Evolutionary conservation across 495 filamentous ascomycete genomes (phyloP).

Genomic region (Xylaria intraflava): DNA sequence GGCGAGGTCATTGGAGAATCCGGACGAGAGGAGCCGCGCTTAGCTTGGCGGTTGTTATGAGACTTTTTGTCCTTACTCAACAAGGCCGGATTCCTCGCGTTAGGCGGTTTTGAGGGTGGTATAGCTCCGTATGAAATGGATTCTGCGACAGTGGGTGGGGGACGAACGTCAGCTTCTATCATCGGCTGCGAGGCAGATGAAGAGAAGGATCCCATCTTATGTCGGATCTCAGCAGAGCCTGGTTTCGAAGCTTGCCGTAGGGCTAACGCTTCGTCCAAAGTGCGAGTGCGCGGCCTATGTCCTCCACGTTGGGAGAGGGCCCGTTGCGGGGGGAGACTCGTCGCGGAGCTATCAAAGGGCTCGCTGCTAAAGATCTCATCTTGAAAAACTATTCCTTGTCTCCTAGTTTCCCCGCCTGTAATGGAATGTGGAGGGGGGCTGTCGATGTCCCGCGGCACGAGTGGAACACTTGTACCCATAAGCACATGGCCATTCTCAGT

Average conservation of each 20-base stretch:
- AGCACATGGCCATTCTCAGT: constrained; percentile 23
- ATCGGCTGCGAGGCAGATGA: constrained; percentile 38
- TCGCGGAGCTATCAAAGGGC: constrained; percentile 34
- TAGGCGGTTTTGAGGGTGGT: constrained; percentile 28
- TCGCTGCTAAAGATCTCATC: constrained; percentile 36
- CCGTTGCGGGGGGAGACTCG: constrained; percentile 25
- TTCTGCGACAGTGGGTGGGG: constrained; percentile 33
- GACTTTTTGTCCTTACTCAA: constrained; percentile 41
- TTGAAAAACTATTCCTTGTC: constrained; percentile 48
- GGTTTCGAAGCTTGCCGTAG: constrained; percentile 35
- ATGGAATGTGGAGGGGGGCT: constrained; percentile 37
- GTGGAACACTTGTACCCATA: constrained; percentile 22
- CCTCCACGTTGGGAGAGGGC: constrained; percentile 19
- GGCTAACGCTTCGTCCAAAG: constrained; percentile 41
- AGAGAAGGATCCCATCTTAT: constrained; percentile 43
- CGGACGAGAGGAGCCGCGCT: constrained; percentile 42
- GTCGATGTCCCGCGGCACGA: constrained; percentile 24
- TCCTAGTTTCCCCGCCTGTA: constrained; percentile 30
- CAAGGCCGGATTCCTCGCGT: constrained; percentile 29
- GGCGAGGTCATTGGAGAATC: constrained; percentile 41
- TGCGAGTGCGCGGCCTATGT: constrained; percentile 45
- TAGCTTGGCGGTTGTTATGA: constrained; percentile 38
- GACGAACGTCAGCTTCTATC: constrained; percentile 32
- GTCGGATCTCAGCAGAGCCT: constrained; percentile 33
- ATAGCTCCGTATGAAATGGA: constrained; percentile 28